Conservation (phyloP, 257 asterid species). For the Ballota nigra region DNA sequence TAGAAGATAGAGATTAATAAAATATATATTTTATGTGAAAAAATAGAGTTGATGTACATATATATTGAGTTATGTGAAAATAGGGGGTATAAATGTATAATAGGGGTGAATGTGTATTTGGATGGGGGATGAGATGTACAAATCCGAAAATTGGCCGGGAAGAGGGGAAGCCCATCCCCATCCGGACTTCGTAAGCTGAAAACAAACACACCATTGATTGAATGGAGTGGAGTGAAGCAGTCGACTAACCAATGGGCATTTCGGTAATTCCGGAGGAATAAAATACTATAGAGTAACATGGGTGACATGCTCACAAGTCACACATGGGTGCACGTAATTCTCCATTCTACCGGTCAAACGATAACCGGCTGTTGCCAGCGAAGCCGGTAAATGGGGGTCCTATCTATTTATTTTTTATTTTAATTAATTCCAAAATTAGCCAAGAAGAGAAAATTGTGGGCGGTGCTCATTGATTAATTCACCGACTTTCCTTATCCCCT, state of each 20-base stretch:
- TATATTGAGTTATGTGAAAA: too few species aligned
- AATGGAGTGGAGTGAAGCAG: neutral
- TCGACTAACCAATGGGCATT: neutral
- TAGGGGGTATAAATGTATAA: too few species aligned
- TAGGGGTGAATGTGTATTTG: too few species aligned
- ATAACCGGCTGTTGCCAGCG: constrained; percentile 28
- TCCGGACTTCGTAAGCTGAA: too few species aligned
- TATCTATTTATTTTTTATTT: neutral
- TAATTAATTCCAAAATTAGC: neutral
- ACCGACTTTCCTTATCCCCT: constrained; percentile 19
- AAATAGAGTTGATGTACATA: too few species aligned
- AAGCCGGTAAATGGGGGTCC: constrained; percentile 6
- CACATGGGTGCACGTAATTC: constrained; percentile 25
- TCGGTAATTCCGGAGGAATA: neutral
- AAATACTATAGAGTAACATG: neutral
- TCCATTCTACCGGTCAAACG: constrained; percentile 15
- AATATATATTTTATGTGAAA: too few species aligned
- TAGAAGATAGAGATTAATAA: too few species aligned
- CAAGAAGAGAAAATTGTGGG: constrained; percentile 18
- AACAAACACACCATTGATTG: neutral
- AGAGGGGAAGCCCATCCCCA: too few species aligned
- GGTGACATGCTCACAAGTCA: neutral
- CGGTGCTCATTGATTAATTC: constrained; percentile 28
- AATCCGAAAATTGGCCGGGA: too few species aligned
- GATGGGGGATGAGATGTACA: too few species aligned